Conservation (phyloP, 768 basidiomycete species). For the Lactifluus hygrophoroides region DNA sequence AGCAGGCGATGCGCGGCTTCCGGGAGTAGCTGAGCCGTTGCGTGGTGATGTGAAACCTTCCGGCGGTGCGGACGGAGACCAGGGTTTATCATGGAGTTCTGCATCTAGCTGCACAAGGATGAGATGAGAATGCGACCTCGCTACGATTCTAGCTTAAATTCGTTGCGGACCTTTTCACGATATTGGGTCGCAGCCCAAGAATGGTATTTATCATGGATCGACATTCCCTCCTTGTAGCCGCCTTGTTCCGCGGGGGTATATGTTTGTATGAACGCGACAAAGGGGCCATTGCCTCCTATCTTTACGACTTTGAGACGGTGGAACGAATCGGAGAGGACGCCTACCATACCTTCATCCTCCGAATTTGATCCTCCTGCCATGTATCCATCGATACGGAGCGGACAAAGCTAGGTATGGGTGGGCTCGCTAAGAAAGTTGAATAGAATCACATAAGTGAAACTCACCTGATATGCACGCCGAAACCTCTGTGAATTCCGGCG, state of each 20-base stretch:
- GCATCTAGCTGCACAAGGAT: slow-evolving; percentile 57
- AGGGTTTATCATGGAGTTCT: slow-evolving; percentile 61
- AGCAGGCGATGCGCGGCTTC: slow-evolving; percentile 53
- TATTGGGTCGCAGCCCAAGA: slow-evolving; percentile 94
- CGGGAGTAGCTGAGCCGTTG: slow-evolving; percentile 36
- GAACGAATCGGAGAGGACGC: background rate
- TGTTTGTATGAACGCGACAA: slow-evolving; percentile 66
- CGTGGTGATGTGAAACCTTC: slow-evolving; percentile 31
- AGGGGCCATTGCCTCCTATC: slow-evolving; percentile 84
- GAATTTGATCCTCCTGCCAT: slow-evolving; percentile 85
- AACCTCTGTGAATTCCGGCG: slow-evolving; percentile 75
- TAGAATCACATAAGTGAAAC: background rate
- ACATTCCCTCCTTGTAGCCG: slow-evolving; percentile 57
- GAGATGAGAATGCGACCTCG: background rate
- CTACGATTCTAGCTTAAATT: background rate
- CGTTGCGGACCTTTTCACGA: slow-evolving; percentile 70
- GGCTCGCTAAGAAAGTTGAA: slow-evolving; percentile 15
- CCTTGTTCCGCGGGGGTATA: slow-evolving; percentile 60
- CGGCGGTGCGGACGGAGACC: slow-evolving; percentile 72
- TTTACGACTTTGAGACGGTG: slow-evolving; percentile 27
- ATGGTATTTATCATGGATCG: slow-evolving; percentile 73
- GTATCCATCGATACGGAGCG: slow-evolving; percentile 95
- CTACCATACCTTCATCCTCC: slow-evolving; percentile 70
- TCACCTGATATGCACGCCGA: slow-evolving; percentile 89
- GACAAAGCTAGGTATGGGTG: slow-evolving; percentile 54